Conservation (phyloP, 768 basidiomycete species). For the Collybia sordida region DNA sequence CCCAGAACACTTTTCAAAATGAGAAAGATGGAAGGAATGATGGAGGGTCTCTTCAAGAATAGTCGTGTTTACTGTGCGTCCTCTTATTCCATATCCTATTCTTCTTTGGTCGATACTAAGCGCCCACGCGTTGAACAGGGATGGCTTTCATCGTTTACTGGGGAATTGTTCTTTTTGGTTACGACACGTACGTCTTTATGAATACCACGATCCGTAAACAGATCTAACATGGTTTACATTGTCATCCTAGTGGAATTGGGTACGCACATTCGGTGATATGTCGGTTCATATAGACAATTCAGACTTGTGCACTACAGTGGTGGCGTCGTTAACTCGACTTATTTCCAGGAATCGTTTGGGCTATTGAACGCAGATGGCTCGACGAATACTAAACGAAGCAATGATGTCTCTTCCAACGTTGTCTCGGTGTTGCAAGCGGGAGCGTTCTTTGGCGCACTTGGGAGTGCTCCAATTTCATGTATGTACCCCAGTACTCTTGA, state of each 20-base stretch:
- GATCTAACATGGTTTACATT: not conserved
- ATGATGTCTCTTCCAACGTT: constrained; percentile 1
- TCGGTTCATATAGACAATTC: not conserved
- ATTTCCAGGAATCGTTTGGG: not conserved
- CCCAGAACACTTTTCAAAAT: no score
- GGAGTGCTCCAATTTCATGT: constrained; percentile 3
- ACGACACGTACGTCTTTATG: constrained; percentile 19
- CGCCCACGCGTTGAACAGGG: constrained; percentile 7
- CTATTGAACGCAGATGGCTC: not conserved
- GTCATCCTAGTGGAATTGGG: constrained; percentile 17
- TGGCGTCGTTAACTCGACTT: constrained; percentile 12
- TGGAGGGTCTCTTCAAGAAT: no score
- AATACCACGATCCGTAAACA: not conserved
- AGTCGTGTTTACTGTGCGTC: no score
- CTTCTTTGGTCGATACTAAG: no score
- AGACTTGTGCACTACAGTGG: constrained; percentile 6
- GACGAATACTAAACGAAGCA: not conserved
- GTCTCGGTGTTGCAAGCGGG: constrained; percentile 5
- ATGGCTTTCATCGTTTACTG: constrained; percentile 24
- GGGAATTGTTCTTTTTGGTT: constrained; percentile 23
- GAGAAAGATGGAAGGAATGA: no score
- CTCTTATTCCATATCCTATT: no score
- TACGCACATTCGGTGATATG: constrained; percentile 6
- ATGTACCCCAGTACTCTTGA: no score
- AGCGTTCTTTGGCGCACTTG: constrained; percentile 4